Conservation (phyloP, 768 basidiomycete species). For the Podaxis sp. region DNA sequence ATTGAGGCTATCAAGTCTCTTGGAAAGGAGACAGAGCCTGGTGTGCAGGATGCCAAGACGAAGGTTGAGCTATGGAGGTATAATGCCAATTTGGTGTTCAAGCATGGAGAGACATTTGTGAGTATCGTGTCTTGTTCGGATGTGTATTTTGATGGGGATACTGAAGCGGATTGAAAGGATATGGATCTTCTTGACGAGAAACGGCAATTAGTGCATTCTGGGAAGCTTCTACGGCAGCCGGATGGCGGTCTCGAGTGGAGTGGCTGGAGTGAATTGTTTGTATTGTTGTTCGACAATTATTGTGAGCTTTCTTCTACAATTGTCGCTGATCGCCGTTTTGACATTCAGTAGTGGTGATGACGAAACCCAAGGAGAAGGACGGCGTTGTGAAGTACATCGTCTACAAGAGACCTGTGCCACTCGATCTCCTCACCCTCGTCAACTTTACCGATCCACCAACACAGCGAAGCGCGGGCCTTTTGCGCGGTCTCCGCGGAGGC, state of each 20-base stretch:
- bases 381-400: conserved; percentile 76
- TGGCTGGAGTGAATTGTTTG: conserved; percentile 83
- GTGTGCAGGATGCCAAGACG: conserved; percentile 79
- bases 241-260: conserved; percentile 77
- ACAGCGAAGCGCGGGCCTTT: conserved; percentile 64
- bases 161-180: conserved; percentile 43
- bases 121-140: not conserved
- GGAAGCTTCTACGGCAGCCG: conserved; percentile 79
- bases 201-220: conserved; percentile 80
- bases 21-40: conserved; percentile 86
- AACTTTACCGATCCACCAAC: conserved; percentile 78
- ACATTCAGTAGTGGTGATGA: conserved; percentile 69
- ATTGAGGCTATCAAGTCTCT: conserved; percentile 85
- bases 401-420: conserved; percentile 81
- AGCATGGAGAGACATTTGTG: conserved; percentile 70
- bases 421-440: conserved; percentile 83
- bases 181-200: conserved; percentile 88
- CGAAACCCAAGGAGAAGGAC: conserved; percentile 57
- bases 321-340: conserved; percentile 10
- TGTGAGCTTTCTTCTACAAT: conserved; percentile 44
- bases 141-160: not conserved
- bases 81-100: conserved; percentile 77
- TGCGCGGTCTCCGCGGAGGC: conserved; percentile 60
- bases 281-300: conserved; percentile 94
- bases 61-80: conserved; percentile 91